These are phyloP conservation scores for Cicer chorassanicum DNA, from an alignment of 306 rosid genomes.

Conservation along the genomic window DNA sequence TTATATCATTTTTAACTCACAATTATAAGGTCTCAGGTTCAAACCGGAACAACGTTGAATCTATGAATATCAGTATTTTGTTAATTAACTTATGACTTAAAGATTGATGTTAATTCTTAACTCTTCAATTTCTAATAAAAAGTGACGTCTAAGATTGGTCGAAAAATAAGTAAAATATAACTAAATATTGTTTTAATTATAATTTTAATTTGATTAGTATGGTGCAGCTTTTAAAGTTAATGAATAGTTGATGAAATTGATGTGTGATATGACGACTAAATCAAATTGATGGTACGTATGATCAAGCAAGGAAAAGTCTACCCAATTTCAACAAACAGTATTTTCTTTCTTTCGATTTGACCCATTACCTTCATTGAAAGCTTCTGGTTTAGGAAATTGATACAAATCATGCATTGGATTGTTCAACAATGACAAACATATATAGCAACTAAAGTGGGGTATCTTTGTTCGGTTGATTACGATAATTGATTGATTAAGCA, in stretches of 20 bases:
- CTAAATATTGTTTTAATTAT: too few relatives aligned
- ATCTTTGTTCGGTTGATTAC: conserved; percentile 50
- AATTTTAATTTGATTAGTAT: background rate
- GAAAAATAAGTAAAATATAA: too few relatives aligned
- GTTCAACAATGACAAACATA: conserved; percentile 52
- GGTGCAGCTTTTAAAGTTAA: conserved; percentile 31
- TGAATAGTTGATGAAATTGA: conserved; percentile 43
- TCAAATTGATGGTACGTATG: conserved; percentile 43
- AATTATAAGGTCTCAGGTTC: too few relatives aligned
- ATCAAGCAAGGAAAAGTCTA: conserved; percentile 38
- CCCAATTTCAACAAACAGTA: conserved; percentile 35
- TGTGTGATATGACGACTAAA: conserved; percentile 41
- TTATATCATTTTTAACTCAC: too few relatives aligned
- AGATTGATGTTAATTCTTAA: too few relatives aligned
- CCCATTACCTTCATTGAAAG: conserved; percentile 43
- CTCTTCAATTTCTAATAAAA: too few relatives aligned
- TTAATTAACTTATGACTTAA: too few relatives aligned
- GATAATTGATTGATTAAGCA: conserved; percentile 51
- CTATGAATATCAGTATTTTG: too few relatives aligned
- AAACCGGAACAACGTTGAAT: too few relatives aligned
- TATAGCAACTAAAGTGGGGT: conserved; percentile 44
- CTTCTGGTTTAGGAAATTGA: conserved; percentile 45
- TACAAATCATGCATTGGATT: conserved; percentile 44
- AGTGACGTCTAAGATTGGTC: too few relatives aligned
- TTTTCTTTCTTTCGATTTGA: conserved; percentile 46